phyloP scores from a whole-genome alignment of 202 grass and related monocot genomes.

The Musa balbisiana region DNA sequence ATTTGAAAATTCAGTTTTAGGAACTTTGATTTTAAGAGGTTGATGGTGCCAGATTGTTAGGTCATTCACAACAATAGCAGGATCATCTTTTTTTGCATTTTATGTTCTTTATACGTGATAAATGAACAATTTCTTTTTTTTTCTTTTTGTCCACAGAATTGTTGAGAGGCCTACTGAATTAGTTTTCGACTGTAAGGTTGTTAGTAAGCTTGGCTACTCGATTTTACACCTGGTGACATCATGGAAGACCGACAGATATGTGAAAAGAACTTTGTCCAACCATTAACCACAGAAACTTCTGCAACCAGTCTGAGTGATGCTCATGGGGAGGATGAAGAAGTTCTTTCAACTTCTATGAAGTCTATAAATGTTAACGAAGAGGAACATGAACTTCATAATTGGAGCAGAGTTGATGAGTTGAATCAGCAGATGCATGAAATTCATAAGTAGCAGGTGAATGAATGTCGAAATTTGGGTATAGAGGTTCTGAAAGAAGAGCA shows the following conservation, averaged over 20 bases:
- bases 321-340: constrained; percentile 31
- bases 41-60: background rate
- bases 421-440: constrained; percentile 22
- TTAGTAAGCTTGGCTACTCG: background rate
- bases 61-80: too few species aligned
- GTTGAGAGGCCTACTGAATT: background rate
- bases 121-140: background rate
- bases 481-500: constrained; percentile 30
- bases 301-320: constrained; percentile 27
- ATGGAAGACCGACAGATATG: constrained; percentile 31
- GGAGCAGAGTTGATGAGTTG: constrained; percentile 5
- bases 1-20: background rate
- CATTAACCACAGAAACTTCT: constrained; percentile 16
- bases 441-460: constrained; percentile 23
- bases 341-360: constrained; percentile 37
- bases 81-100: too few species aligned
- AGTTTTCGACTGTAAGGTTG: background rate
- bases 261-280: constrained; percentile 5
- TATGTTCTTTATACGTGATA: background rate
- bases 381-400: background rate
- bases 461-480: constrained; percentile 23
- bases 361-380: constrained; percentile 33
- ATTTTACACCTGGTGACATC: background rate
- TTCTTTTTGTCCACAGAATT: background rate
- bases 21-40: background rate